phyloP scores from a whole-genome alignment of 2,329 filamentous ascomycete species.

The Microcyclosporella mali region DNA sequence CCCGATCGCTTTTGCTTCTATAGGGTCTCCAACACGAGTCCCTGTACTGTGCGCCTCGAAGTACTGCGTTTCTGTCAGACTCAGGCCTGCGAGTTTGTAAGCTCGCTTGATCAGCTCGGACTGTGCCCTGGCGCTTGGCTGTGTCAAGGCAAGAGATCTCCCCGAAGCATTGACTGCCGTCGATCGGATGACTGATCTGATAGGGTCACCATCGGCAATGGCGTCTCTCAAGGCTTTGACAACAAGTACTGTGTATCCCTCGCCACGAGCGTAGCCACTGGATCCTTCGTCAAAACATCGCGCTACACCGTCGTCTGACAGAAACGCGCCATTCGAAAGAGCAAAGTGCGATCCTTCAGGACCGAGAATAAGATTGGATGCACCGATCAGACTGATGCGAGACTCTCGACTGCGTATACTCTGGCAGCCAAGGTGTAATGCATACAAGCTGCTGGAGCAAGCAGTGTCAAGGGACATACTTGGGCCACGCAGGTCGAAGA shows the following conservation, averaged over 20 bases:
- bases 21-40: conserved; percentile 11
- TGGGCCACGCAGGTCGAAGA: conserved; percentile 15
- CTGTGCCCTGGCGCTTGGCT: conserved; percentile 15
- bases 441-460: conserved; percentile 38
- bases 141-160: conserved; percentile 11
- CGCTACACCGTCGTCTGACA: conserved; percentile 28
- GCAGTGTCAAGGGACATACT: conserved; percentile 35
- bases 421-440: conserved; percentile 28
- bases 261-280: conserved; percentile 49
- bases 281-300: conserved; percentile 34
- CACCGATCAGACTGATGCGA: conserved; percentile 11
- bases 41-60: conserved; percentile 21
- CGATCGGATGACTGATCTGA: conserved; percentile 33
- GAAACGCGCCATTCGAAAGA: too few relatives aligned
- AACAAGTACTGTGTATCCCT: conserved; percentile 41
- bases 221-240: conserved; percentile 13
- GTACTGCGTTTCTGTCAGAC: conserved; percentile 9
- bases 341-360: too few relatives aligned
- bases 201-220: conserved; percentile 12
- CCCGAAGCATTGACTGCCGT: conserved; percentile 25
- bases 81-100: conserved; percentile 10
- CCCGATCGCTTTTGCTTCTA: conserved; percentile 1
- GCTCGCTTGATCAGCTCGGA: conserved; percentile 10
- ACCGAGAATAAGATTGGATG: conserved; percentile 21
- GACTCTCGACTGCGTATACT: conserved; percentile 23